Base-by-base conservation (phyloP, 306 rosid genomes). In the apple (Malus domestica) region DNA sequence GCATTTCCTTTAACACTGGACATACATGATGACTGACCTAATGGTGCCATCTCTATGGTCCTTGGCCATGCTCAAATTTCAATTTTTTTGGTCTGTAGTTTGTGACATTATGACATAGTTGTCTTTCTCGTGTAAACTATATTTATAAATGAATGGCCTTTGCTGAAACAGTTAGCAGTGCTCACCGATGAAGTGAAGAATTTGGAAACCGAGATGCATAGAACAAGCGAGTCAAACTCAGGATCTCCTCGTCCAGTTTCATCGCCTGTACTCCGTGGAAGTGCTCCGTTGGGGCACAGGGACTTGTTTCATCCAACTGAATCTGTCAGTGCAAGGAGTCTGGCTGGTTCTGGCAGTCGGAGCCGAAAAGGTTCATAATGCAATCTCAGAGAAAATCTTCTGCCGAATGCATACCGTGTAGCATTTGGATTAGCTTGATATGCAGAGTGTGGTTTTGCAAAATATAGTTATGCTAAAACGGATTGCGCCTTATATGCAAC, bases 161-260 rank as follows among this genome's bases (percentile, higher is more conserved):
- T 67, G 71, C 68, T 80, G 75, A 59, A 68, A 65, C 93, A 89
- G 98, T 82, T 95, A 55, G 80, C 86, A 54, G 23, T 79, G 76
- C 86, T 95, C 79, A 71, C 61, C n/a, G 93, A 89, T 76, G 97
- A 92, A 84, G 88, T 86, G 80, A 89, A 83, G 77, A 75, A 29
- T 82, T 80, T 95, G 80, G 97, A 92, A 79, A 78, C 71, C 4
- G 93, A 89, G 83, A 76, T 78, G 6, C 71, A 30, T 29, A 92
- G 84, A 85, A 87, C 72, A 38, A 83, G 80, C 10, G 96, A 95
- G 72, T 75, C 87, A 70, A 80, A 84, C 78, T 49, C 80, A 4
- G 90, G 80, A 81, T 87, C 99, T 70, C 86, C 96, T 68, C 97
- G 84, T 42, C 92, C 81, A 82, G 87, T 74, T 78, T 54, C 85